These are phyloP conservation scores for Hyaloperonospora brassicae DNA, from an alignment of 352 stramenopile genomes.

Conservation along the genomic window DNA sequence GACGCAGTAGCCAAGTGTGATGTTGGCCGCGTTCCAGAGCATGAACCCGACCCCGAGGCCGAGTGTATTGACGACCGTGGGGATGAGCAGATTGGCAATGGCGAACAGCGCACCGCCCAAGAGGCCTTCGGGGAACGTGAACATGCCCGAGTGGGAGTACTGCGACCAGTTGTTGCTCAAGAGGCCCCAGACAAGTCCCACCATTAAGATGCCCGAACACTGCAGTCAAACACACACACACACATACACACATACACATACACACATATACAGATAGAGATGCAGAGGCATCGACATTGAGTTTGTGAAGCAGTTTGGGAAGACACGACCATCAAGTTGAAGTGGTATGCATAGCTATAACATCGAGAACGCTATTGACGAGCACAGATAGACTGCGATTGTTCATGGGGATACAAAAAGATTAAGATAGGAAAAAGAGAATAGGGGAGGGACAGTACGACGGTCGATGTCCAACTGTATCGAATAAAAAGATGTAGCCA, in stretches of 20 bases:
- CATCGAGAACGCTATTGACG: too few relatives aligned
- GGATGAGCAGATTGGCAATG: slow-evolving; percentile 76
- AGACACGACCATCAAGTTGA: background rate
- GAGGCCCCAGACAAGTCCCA: slow-evolving; percentile 64
- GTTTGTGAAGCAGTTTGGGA: background rate
- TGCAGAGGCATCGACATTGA: background rate
- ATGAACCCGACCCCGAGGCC: slow-evolving; percentile 77
- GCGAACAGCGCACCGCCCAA: slow-evolving; percentile 68
- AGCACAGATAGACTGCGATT: too few relatives aligned
- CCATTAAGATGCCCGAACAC: slow-evolving; percentile 81
- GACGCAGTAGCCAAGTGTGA: slow-evolving; percentile 73
- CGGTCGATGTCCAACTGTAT: too few relatives aligned
- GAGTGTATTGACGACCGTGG: slow-evolving; percentile 78
- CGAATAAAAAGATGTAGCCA: too few relatives aligned
- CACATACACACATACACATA: background rate
- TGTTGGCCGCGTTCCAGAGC: slow-evolving; percentile 84
- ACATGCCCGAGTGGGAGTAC: slow-evolving; percentile 66
- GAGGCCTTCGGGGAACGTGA: slow-evolving; percentile 71
- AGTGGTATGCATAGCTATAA: background rate
- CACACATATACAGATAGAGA: slow-evolving; percentile 5
- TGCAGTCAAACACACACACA: slow-evolving; percentile 16
- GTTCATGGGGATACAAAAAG: too few relatives aligned
- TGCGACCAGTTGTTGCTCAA: slow-evolving; percentile 77
- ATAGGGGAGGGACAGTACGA: too few relatives aligned
- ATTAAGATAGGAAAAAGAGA: too few relatives aligned